Conservation (phyloP, 2,329 filamentous ascomycete genomes). For the Colletotrichum sp. region DNA sequence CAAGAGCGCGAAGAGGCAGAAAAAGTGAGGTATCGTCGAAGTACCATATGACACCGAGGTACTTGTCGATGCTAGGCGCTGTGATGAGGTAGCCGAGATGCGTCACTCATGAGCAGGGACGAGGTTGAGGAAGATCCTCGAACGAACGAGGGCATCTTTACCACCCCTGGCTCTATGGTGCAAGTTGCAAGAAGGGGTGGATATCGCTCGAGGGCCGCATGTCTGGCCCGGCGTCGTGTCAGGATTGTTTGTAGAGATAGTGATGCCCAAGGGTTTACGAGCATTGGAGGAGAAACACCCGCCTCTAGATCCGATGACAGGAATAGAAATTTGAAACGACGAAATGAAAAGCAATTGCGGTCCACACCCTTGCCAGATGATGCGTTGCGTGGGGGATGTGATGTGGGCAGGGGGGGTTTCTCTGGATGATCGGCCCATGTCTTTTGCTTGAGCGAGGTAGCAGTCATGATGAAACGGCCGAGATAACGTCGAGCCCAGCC, state of each 20-base stretch:
- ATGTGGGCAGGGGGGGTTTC: not conserved
- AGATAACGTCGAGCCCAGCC: not conserved
- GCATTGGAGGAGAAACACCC: not conserved
- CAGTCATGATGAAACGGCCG: not conserved
- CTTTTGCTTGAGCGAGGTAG: not conserved
- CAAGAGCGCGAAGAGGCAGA: slow-evolving; percentile 62
- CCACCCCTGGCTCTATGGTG: not conserved
- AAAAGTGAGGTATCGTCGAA: slow-evolving; percentile 47
- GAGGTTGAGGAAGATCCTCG: not conserved
- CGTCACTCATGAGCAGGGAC: not conserved
- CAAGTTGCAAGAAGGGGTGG: not conserved
- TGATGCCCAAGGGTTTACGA: not conserved
- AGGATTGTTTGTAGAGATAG: not conserved
- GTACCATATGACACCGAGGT: slow-evolving; percentile 23
- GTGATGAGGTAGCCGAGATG: not conserved
- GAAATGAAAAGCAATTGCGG: not conserved
- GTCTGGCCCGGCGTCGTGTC: not conserved
- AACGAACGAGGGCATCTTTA: not conserved
- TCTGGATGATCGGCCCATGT: not conserved
- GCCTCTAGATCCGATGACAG: slow-evolving; percentile 2
- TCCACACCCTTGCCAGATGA: not conserved
- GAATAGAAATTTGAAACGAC: slow-evolving; percentile 6
- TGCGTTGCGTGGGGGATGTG: not conserved
- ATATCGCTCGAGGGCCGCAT: not conserved
- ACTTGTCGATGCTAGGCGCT: slow-evolving; percentile 22